Evolutionary conservation across 1,139 yeast genomes (phyloP), one percentile per base, ranked within the genome.

Genomic region (Diutina neorugosa): DNA sequence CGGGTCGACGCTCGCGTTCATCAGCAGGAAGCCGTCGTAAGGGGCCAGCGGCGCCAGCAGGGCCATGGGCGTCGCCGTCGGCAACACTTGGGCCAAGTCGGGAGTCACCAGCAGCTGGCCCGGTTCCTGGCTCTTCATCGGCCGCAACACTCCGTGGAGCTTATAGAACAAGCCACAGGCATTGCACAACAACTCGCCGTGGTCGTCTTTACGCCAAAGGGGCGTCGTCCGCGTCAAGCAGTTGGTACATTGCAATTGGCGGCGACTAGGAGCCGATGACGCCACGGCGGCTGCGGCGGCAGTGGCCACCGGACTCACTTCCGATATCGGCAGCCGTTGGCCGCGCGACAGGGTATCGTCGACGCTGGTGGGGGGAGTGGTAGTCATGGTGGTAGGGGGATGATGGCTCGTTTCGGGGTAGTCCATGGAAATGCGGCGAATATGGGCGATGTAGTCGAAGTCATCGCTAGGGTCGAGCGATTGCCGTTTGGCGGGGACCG

Each of bases 381-480:
- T 27, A 2, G 34, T 27, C n/a, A 27, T 27, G 34, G 2, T 9
- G 34, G 34, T 31, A n/a, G n/a, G 14, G 37, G 25, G 6, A 23
- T 23, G 25, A n/a, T 31, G 37, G 16, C 37, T 27, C 41, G 27
- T 34, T 9, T 46, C 50, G 7, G 50, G 50, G 40, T 46, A 46
- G 14, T 69, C 75, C 59, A 73, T 75, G 55, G 74, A 68, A 51
- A 74, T 72, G 54, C 71, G 64, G 54, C 77, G 62, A 40, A 74
- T 73, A 57, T 74, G 79, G 21, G 77, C 77, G 37, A 74, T 77
- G 57, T 74, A 74, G 61, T 74, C 78, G 59, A 74, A 74, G 53
- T 73, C 77, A 54, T 73, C 78, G 49, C 43, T 40, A 8, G n/a
- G 8, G 16, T 40, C 43, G 43, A 27, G 21, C 40, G 12, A 11